Percentiles rank a stretch among this genome's conserved stretches.
Conservation (phyloP, 371 early-diverging fungal species). For the Apophysomyces variabilis region DNA sequence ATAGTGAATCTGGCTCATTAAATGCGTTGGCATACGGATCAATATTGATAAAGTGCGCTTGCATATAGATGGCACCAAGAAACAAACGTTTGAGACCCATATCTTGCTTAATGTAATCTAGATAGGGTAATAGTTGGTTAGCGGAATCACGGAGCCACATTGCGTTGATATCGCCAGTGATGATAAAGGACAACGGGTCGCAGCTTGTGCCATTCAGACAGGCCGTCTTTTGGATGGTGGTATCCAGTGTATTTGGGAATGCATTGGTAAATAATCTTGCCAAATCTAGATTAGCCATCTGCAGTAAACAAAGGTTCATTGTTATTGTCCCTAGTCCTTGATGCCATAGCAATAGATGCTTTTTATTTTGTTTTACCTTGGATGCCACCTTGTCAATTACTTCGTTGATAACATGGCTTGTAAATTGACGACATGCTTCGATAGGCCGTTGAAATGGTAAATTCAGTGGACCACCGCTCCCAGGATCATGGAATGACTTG, state of each 20-base stretch:
- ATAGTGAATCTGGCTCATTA: conserved; percentile 34
- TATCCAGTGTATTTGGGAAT: conserved; percentile 67
- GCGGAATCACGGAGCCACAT: conserved; percentile 75
- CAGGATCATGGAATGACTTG: conserved; percentile 40
- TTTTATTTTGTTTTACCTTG: conserved; percentile 24
- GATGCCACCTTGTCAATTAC: conserved; percentile 44
- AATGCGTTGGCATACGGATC: conserved; percentile 61
- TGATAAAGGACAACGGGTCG: conserved; percentile 58
- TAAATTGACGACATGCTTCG: conserved; percentile 47
- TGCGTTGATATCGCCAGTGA: conserved; percentile 73
- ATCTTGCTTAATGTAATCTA: conserved; percentile 51
- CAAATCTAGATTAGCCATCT: conserved; percentile 51
- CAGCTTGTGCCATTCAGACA: conserved; percentile 31
- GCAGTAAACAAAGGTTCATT: background rate
- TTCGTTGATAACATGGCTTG: conserved; percentile 41
- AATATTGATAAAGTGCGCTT: conserved; percentile 54
- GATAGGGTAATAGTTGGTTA: conserved; percentile 65
- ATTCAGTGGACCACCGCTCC: conserved; percentile 39
- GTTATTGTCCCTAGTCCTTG: no score
- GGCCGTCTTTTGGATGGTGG: conserved; percentile 48
- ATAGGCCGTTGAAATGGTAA: conserved; percentile 51
- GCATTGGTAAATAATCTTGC: conserved; percentile 59
- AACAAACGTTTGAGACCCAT: conserved; percentile 44
- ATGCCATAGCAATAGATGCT: no score
- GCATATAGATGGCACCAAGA: conserved; percentile 58